Percentiles rank a stretch among this genome's conserved stretches.
Conservation (phyloP, 768 basidiomycete genomes). For the Neoboletus brunneissimus region DNA sequence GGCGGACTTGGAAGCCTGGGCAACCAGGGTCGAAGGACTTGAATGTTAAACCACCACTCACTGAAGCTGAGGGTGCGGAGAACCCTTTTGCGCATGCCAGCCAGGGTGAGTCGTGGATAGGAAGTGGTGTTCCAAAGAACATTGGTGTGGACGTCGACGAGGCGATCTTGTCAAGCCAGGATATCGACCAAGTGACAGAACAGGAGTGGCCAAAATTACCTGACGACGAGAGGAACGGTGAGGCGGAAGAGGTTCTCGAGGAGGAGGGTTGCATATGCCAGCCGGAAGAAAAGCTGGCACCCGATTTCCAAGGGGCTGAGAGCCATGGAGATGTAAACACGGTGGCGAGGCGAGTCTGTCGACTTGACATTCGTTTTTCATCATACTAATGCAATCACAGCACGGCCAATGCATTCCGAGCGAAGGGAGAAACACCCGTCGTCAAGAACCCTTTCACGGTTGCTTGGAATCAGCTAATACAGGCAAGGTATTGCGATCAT, state of each 20-base stretch:
- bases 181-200: conserved; percentile 31
- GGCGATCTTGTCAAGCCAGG: conserved; percentile 32
- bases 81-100: conserved; percentile 27
- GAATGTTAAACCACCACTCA: conserved; percentile 18
- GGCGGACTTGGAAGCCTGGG: conserved; percentile 55
- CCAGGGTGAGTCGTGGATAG: conserved; percentile 15
- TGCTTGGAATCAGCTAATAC: conserved; percentile 21
- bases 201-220: conserved; percentile 18
- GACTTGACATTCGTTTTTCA: background rate
- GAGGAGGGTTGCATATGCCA: conserved; percentile 3
- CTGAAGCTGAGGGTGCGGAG: conserved; percentile 6
- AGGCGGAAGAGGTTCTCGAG: conserved; percentile 15
- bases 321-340: background rate
- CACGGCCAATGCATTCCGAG: background rate
- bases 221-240: conserved; percentile 9
- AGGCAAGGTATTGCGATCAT: conserved; percentile 10
- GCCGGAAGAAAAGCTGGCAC: background rate
- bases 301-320: background rate
- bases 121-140: background rate
- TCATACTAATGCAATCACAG: background rate
- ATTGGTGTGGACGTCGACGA: conserved; percentile 33
- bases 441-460: conserved; percentile 19
- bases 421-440: background rate
- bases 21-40: conserved; percentile 3
- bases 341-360: background rate